Conservation (phyloP, 768 basidiomycete genomes). For the Hypholoma sublateritium region DNA sequence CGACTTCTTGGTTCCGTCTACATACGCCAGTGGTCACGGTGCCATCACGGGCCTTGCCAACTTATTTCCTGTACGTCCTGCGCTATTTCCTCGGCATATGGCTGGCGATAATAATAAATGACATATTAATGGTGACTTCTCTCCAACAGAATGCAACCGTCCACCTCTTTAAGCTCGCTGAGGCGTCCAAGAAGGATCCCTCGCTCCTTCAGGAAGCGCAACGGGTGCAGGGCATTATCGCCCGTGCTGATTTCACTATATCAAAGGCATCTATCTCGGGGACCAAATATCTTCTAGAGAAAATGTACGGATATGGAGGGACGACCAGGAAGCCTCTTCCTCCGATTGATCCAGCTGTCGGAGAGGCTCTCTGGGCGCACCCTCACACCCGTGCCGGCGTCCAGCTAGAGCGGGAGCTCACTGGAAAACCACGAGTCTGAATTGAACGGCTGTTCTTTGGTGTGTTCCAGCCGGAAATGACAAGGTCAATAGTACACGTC, state of each 20-base stretch:
- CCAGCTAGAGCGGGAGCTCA: slow-evolving; percentile 57
- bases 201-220: slow-evolving; percentile 67
- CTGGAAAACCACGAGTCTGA: slow-evolving; percentile 34
- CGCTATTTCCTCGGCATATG: slow-evolving; percentile 10
- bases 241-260: slow-evolving; percentile 79
- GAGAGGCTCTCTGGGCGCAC: slow-evolving; percentile 69
- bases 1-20: slow-evolving; percentile 79
- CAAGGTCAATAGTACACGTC: not conserved
- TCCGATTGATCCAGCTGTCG: slow-evolving; percentile 56
- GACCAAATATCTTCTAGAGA: slow-evolving; percentile 79
- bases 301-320: slow-evolving; percentile 80
- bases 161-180: slow-evolving; percentile 63
- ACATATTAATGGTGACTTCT: not conserved
- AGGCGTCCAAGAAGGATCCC: slow-evolving; percentile 52
- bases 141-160: slow-evolving; percentile 50
- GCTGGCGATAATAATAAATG: not conserved
- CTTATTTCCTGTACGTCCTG: slow-evolving; percentile 62
- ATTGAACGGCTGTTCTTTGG: not conserved
- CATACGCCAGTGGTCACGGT: slow-evolving; percentile 76
- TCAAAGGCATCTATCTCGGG: slow-evolving; percentile 76
- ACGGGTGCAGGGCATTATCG: slow-evolving; percentile 76
- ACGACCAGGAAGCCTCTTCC: slow-evolving; percentile 75
- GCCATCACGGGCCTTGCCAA: slow-evolving; percentile 91
- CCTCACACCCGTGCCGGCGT: slow-evolving; percentile 70
- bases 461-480: not conserved